Base-by-base conservation (phyloP, 164 flowering plant genomes). In the Magnolia kwangsiensis region DNA sequence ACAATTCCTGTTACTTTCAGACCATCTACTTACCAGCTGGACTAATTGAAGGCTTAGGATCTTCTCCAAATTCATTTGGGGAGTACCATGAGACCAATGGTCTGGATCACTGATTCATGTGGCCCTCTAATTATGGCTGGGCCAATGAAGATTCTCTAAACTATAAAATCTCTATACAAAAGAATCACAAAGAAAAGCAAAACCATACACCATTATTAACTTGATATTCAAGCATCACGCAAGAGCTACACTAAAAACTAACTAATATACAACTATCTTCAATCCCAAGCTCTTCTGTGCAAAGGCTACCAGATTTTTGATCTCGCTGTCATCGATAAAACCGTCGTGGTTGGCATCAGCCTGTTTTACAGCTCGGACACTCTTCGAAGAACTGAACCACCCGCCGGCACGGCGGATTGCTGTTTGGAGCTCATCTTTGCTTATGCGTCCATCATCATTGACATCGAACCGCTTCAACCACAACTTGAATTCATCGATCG, bases 321-420 rank as follows among this genome's bases (percentile, higher is more conserved):
- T 90, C 89, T 93, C 99, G 1, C 81, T 78, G 80, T 92, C 91
- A 74, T 90, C 88, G 16, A 96, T 89, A 77, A 86, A 93, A 10
- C 95, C 96, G 69, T 95, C 93, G 8, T 91, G 88, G 68, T 92
- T 86, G 69, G 80, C 61, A 79, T 95, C 98, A 0, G 85, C 95
- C 27, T 85, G 90, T 71, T 83, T 69, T 69, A 93, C n/a, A 18
- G 23, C 58, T 16, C 45, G 19, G n/a, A 19, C 55, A 20, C 72
- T 50, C 27, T 70, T 70, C 72, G 21, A 45, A 7, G 13, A 27
- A 51, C 55, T 50, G 24, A 70, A 70, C 72, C 72, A 50, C 55
- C 13, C 55, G 4, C 72, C 72, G 7, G 37, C 13, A 37, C 55
- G 20, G 13, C 55, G 51, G 72, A 70, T 70, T 1, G 72, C 72